Base-by-base conservation (phyloP, 176 grass and related monocot genomes). In the Poa annua region DNA sequence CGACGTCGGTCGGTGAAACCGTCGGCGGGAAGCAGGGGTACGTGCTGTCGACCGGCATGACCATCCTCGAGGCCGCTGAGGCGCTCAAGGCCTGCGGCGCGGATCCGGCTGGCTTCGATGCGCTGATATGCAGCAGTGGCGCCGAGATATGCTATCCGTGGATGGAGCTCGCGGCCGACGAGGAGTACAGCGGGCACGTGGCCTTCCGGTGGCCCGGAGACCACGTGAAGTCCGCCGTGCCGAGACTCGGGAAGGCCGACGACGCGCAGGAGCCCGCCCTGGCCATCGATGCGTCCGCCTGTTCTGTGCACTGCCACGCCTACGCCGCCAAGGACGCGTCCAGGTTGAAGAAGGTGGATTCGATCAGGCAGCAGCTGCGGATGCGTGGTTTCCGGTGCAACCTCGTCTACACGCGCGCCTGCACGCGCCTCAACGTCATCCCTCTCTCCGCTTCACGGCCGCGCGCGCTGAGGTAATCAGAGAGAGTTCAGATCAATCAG, bases 351-450 rank as follows among this genome's bases (percentile, higher is more conserved):
- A 98, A 93, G 80, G 64, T 90, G 36, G 92, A 98, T 45, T 84
- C 54, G 26, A 95, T 95, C 61, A 76, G 91, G 79, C 86, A 95
- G 42, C 53, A 83, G 66, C 84, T 98, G 54, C 89, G 96, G 77
- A 95, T 93, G 88, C 96, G 92, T 33, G 96, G 96, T 11, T 98
- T 98, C 66, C 88, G 96, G 38, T 98, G 96, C 73, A 95, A 95
- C 84, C 80, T 95, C 4, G 90, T 95, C 32, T 98, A 93, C 83
- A 93, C 92, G 17, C 86, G 81, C 47, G 90, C 88, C 16, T 73
- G 90, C 80, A 86, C 79, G 35, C 88, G 96, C n/a, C 89, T 98
- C 26, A 98, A 95, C 80, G 87, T 98, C 2, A 71, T 90, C 79
- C 96, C 96, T 8, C 82, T 98, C 71, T 90, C 94, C 12, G 96